These are phyloP conservation scores for Apiospora saccharicola DNA, from an alignment of 2,329 filamentous ascomycete genomes.

Conservation along the genomic window DNA sequence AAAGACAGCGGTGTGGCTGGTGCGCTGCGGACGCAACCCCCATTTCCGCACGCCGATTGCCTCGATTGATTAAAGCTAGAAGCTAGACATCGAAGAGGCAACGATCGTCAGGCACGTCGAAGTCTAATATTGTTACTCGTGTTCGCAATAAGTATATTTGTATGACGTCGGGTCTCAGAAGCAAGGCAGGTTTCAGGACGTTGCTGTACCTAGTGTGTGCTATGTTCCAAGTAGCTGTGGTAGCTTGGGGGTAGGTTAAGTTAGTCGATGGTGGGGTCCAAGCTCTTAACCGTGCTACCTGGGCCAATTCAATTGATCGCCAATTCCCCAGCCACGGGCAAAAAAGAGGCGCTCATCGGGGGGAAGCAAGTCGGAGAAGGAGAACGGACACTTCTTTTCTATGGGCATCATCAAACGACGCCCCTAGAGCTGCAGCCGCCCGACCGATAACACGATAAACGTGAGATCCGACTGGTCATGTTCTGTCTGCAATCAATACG, in stretches of 20 bases:
- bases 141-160: neutral
- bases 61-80: neutral
- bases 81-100: neutral
- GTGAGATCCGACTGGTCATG: constrained; percentile 9
- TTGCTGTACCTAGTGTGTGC: neutral
- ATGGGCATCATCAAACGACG: constrained; percentile 17
- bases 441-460: constrained; percentile 4
- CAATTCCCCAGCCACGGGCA: neutral
- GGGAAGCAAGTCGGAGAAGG: neutral
- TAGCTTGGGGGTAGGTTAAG: neutral
- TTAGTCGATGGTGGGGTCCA: neutral
- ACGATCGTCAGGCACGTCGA: neutral
- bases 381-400: neutral
- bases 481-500: constrained; percentile 19
- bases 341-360: neutral
- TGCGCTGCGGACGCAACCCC: neutral
- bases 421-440: neutral
- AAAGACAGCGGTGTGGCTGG: neutral
- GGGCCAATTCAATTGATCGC: neutral
- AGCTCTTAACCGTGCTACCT: neutral
- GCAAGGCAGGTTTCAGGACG: neutral
- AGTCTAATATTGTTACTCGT: neutral
- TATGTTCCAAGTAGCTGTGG: neutral
- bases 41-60: neutral
- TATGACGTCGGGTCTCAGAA: constrained; percentile 6